These are phyloP conservation scores for Rhynchospora breviuscula DNA, from an alignment of 176 grass and related monocot species.

Conservation along the genomic window DNA sequence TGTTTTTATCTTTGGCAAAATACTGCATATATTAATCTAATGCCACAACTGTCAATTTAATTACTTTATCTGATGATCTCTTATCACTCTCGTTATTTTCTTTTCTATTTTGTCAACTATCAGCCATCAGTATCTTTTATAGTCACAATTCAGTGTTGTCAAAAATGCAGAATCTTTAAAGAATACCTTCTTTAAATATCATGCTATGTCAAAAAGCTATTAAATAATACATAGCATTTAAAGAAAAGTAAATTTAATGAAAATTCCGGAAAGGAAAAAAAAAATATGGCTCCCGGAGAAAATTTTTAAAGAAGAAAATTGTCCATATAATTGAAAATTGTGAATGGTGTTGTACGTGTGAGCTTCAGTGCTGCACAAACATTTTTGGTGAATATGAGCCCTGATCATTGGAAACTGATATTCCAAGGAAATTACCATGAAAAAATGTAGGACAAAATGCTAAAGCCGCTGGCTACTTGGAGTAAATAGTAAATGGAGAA, in stretches of 20 bases:
- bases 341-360: background rate
- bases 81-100: background rate
- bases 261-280: background rate
- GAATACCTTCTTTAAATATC: no score
- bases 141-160: no score
- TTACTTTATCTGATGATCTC: background rate
- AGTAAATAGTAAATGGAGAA: background rate
- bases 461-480: background rate
- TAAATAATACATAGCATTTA: background rate
- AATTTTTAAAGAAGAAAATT: background rate
- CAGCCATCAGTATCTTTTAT: background rate
- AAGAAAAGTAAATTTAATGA: background rate
- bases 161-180: no score
- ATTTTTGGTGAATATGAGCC: background rate
- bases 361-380: background rate
- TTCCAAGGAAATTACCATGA: background rate
- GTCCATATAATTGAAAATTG: background rate
- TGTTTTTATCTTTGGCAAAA: no score
- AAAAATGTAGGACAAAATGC: background rate
- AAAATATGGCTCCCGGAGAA: background rate
- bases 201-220: background rate
- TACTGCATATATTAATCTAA: background rate
- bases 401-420: background rate
- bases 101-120: background rate
- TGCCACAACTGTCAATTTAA: background rate